phyloP scores from a whole-genome alignment of 495 filamentous ascomycete genomes.

The Podospora tetraspora region DNA sequence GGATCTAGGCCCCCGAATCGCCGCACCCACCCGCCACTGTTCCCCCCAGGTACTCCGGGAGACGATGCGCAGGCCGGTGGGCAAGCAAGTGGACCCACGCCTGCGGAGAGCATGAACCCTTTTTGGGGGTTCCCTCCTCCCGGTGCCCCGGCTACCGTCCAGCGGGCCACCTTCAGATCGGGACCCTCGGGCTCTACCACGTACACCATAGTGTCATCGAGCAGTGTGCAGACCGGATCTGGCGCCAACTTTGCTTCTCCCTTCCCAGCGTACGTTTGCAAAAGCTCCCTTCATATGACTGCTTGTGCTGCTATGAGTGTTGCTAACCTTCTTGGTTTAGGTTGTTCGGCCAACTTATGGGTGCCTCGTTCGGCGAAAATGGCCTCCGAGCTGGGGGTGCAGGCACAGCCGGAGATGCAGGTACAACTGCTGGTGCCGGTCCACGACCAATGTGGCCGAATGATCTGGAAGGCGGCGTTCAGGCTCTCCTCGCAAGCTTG shows the following conservation, averaged over 20 bases:
- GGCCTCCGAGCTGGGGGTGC: not conserved
- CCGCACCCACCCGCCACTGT: constrained; percentile 1
- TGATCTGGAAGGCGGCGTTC: constrained; percentile 28
- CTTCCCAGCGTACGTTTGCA: constrained; percentile 20
- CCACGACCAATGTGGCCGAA: constrained; percentile 3
- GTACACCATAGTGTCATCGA: constrained; percentile 29
- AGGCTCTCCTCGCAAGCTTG: constrained; percentile 45
- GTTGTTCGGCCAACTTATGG: constrained; percentile 18
- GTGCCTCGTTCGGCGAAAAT: not conserved
- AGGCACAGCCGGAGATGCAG: constrained; percentile 2
- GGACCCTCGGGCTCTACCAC: constrained; percentile 25
- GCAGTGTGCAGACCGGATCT: not conserved
- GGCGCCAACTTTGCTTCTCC: constrained; percentile 4
- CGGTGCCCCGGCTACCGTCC: constrained; percentile 3
- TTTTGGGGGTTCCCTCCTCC: constrained; percentile 1
- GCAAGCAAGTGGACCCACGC: not conserved
- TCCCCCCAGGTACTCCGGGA: not conserved
- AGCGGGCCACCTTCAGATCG: constrained; percentile 21
- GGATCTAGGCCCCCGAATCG: constrained; percentile 7
- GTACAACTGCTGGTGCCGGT: constrained; percentile 10
- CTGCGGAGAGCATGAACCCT: not conserved
- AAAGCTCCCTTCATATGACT: not conserved
- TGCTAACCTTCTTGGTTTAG: constrained; percentile 8
- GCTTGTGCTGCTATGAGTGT: not conserved
- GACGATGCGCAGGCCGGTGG: not conserved